These are phyloP conservation scores for Aspergillus campestris DNA, from an alignment of 495 filamentous ascomycete species.

Conservation along the genomic window DNA sequence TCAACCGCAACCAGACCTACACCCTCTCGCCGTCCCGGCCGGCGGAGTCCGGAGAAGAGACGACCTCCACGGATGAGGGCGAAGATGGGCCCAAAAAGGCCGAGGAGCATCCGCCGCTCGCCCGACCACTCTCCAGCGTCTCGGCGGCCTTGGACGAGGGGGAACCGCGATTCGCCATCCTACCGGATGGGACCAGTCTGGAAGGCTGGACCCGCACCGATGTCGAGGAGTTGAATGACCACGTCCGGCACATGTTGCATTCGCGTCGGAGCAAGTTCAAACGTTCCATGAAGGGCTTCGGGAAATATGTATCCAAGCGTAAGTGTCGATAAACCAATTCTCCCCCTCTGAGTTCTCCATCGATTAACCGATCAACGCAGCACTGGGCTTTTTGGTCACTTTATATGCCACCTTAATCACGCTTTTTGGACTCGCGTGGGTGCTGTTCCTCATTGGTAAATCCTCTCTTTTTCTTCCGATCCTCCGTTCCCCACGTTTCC, in stretches of 20 bases:
- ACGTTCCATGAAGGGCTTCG: slow-evolving; percentile 64
- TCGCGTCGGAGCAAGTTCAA: slow-evolving; percentile 69
- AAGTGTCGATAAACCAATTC: slow-evolving; percentile 14
- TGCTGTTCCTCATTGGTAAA: slow-evolving; percentile 67
- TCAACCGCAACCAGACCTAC: slow-evolving; percentile 69
- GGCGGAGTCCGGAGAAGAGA: slow-evolving; percentile 22
- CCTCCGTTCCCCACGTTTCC: neutral
- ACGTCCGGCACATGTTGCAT: slow-evolving; percentile 75
- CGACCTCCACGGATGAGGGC: slow-evolving; percentile 23
- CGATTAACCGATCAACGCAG: slow-evolving; percentile 15
- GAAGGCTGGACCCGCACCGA: slow-evolving; percentile 63
- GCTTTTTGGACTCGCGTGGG: slow-evolving; percentile 73
- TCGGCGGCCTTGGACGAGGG: slow-evolving; percentile 21
- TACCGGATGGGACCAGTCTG: slow-evolving; percentile 51
- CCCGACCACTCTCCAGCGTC: slow-evolving; percentile 25
- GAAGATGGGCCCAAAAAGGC: slow-evolving; percentile 14
- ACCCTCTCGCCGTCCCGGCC: slow-evolving; percentile 47
- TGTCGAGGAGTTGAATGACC: slow-evolving; percentile 64
- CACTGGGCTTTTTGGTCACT: slow-evolving; percentile 68
- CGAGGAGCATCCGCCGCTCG: slow-evolving; percentile 18
- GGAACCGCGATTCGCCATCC: slow-evolving; percentile 30
- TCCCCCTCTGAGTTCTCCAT: neutral
- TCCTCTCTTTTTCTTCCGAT: neutral
- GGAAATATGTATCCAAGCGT: slow-evolving; percentile 62
- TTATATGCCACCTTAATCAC: slow-evolving; percentile 76